Evolutionary conservation across 768 basidiomycete species (phyloP).

Genomic region (Russula sp.): DNA sequence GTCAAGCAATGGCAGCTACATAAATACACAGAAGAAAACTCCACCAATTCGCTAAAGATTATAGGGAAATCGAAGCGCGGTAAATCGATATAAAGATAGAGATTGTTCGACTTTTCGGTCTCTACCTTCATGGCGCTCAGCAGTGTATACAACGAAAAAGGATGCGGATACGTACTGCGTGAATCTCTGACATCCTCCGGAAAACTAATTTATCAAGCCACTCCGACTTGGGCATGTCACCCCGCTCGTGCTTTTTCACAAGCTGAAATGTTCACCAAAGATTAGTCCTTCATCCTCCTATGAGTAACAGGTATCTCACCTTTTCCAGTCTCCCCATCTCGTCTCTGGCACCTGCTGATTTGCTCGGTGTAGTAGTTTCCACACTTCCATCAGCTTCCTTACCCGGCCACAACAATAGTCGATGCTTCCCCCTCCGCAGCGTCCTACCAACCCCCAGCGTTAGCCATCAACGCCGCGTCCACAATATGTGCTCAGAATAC

Average conservation of each 20-base stretch:
- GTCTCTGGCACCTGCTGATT: constrained; percentile 66
- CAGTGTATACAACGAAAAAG: neutral
- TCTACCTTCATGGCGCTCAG: constrained; percentile 51
- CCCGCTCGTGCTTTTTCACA: constrained; percentile 94
- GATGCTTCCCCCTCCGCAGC: constrained; percentile 83
- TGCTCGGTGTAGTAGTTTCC: constrained; percentile 83
- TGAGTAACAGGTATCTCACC: constrained; percentile 34
- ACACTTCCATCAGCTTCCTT: constrained; percentile 79
- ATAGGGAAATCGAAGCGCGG: constrained; percentile 97
- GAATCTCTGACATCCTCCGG: constrained; percentile 90
- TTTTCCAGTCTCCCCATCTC: constrained; percentile 96
- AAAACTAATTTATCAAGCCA: constrained; percentile 95
- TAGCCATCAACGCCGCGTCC: neutral
- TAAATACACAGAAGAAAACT: constrained; percentile 25
- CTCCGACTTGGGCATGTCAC: constrained; percentile 88
- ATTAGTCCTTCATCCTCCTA: neutral
- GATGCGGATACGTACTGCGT: constrained; percentile 52
- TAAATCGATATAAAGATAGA: constrained; percentile 94
- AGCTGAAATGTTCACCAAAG: constrained; percentile 36
- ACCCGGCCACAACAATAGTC: constrained; percentile 76
- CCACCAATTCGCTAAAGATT: constrained; percentile 83
- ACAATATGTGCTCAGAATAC: neutral
- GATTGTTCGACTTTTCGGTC: constrained; percentile 82
- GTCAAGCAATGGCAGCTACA: neutral
- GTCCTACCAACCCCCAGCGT: constrained; percentile 46